Conservation (phyloP, 371 early-diverging fungal species). For the Mortierella sp. region DNA sequence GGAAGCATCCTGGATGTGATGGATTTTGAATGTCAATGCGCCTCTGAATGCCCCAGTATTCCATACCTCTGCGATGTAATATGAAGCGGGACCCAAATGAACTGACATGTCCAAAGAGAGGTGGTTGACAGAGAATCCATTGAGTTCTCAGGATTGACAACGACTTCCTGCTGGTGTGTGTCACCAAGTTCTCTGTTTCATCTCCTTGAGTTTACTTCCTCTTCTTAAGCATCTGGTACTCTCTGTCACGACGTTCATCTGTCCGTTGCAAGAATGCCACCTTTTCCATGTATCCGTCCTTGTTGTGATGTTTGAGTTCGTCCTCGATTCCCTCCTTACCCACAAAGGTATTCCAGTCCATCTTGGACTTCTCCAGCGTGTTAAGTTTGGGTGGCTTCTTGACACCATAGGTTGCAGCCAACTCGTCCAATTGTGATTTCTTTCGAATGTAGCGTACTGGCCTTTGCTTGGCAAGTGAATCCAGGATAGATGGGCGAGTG, state of each 20-base stretch:
- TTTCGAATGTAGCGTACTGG: conserved; percentile 56
- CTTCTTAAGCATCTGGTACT: conserved; percentile 29
- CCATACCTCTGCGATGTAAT: no score
- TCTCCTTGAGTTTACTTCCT: no score
- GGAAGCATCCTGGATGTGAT: no score
- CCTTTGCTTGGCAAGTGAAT: conserved; percentile 12
- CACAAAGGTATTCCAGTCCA: conserved; percentile 78
- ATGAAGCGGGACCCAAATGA: no score
- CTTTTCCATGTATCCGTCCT: conserved; percentile 68
- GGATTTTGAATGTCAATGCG: no score
- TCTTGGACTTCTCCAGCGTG: conserved; percentile 76
- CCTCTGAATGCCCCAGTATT: no score
- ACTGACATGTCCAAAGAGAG: no score
- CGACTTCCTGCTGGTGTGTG: no score
- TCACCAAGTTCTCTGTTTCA: no score
- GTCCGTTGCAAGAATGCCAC: conserved; percentile 50
- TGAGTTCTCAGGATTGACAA: no score
- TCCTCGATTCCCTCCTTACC: conserved; percentile 74
- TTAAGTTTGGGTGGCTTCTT: conserved; percentile 75
- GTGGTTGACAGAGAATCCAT: no score
- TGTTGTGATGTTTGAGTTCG: conserved; percentile 73
- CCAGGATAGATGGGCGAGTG: conserved; percentile 31
- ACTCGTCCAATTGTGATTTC: conserved; percentile 61
- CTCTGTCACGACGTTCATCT: conserved; percentile 32
- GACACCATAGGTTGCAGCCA: conserved; percentile 71